These are phyloP conservation scores for Kalmusia sp. DNA, from an alignment of 2,329 filamentous ascomycete genomes.

Conservation along the genomic window DNA sequence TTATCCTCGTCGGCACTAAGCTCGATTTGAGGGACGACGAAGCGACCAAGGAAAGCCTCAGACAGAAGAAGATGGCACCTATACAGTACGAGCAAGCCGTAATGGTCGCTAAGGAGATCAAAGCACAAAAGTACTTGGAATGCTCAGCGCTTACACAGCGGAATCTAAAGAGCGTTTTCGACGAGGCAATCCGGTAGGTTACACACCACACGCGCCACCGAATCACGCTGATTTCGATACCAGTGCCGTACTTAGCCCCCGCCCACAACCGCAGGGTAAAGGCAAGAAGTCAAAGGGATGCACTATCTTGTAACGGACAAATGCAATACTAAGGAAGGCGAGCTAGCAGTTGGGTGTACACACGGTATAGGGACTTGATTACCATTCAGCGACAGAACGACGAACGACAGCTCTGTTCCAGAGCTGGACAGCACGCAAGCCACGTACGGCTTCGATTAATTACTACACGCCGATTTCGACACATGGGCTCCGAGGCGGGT, in stretches of 20 bases:
- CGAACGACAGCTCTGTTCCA: slow-evolving; percentile 9
- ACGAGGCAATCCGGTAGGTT: slow-evolving; percentile 93
- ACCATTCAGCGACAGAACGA: slow-evolving; percentile 16
- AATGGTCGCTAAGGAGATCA: slow-evolving; percentile 89
- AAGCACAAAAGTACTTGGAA: slow-evolving; percentile 95
- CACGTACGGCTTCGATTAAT: slow-evolving; percentile 6
- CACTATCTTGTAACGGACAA: slow-evolving; percentile 32
- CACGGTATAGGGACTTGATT: slow-evolving; percentile 25
- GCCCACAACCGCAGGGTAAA: slow-evolving; percentile 34
- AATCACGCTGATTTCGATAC: slow-evolving; percentile 22
- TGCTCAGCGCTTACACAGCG: slow-evolving; percentile 96
- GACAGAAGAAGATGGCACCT: slow-evolving; percentile 95
- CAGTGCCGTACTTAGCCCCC: slow-evolving; percentile 51
- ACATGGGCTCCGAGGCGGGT: slow-evolving; percentile 6
- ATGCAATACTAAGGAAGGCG: slow-evolving; percentile 9
- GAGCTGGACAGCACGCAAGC: slow-evolving; percentile 10
- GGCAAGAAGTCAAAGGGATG: slow-evolving; percentile 36
- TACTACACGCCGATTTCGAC: slow-evolving; percentile 9
- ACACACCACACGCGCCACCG: not conserved
- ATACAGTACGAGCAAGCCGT: slow-evolving; percentile 94
- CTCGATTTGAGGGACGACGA: slow-evolving; percentile 92
- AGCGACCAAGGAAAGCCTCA: slow-evolving; percentile 79
- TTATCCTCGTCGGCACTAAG: slow-evolving; percentile 97
- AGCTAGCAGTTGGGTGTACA: slow-evolving; percentile 27
- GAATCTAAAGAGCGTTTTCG: slow-evolving; percentile 98